Conservation (phyloP, 2,329 filamentous ascomycete genomes). For the Fusarium virguliforme region DNA sequence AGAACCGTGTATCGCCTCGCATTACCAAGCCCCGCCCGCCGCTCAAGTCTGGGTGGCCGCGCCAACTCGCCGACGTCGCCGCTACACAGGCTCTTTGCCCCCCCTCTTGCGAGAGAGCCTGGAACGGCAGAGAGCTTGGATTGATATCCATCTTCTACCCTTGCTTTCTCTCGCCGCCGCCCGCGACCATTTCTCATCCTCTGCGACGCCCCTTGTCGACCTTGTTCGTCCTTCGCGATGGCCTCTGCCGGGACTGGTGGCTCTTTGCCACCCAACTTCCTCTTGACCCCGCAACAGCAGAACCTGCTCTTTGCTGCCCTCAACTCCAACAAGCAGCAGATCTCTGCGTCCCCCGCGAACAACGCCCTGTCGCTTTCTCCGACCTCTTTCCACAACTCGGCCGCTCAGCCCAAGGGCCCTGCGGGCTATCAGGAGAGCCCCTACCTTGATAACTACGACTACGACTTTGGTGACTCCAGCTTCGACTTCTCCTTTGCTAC, state of each 20-base stretch:
- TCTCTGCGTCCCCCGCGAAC: slow-evolving; percentile 55
- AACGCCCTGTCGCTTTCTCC: slow-evolving; percentile 64
- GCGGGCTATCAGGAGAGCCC: slow-evolving; percentile 80
- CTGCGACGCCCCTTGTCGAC: slow-evolving; percentile 21
- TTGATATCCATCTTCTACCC: slow-evolving; percentile 40
- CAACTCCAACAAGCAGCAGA: slow-evolving; percentile 74
- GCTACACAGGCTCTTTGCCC: slow-evolving; percentile 48
- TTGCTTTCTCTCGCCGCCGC: slow-evolving; percentile 26
- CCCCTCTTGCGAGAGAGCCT: slow-evolving; percentile 46
- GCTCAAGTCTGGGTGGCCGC: slow-evolving; percentile 27
- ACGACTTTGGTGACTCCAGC: slow-evolving; percentile 82
- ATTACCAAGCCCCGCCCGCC: slow-evolving; percentile 33
- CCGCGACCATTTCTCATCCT: slow-evolving; percentile 16
- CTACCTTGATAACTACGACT: slow-evolving; percentile 83
- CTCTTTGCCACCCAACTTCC: slow-evolving; percentile 69
- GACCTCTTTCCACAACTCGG: slow-evolving; percentile 66
- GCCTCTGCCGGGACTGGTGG: slow-evolving; percentile 65
- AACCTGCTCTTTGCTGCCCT: slow-evolving; percentile 82
- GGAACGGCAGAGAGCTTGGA: slow-evolving; percentile 48
- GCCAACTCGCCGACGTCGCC: slow-evolving; percentile 44
- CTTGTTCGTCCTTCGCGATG: slow-evolving; percentile 58
- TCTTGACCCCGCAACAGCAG: slow-evolving; percentile 83
- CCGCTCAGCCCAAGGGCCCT: slow-evolving; percentile 61
- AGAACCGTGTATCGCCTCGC: slow-evolving; percentile 16
- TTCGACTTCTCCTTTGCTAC: slow-evolving; percentile 77